Conservation (phyloP, 305 asterid species). For the Ilex paraguariensis region DNA sequence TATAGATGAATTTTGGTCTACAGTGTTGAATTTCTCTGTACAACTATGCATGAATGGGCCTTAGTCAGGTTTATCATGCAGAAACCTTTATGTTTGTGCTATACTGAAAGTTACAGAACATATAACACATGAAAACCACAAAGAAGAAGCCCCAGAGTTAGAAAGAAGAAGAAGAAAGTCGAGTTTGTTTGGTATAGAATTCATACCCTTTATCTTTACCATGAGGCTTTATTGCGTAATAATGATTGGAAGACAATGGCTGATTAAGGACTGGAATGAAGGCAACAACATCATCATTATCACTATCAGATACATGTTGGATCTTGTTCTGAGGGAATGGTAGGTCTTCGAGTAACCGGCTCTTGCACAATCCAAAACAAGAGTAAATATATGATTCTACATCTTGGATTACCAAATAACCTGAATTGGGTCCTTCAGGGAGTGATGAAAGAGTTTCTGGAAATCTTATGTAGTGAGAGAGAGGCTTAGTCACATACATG, state of each 20-base stretch:
- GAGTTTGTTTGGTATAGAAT: background rate
- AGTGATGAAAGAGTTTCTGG: conserved; percentile 7
- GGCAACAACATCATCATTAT: background rate
- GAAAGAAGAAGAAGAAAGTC: background rate
- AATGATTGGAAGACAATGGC: conserved; percentile 19
- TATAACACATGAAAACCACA: no score
- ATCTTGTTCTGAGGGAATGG: conserved; percentile 22
- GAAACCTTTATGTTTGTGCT: no score
- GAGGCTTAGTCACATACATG: conserved; percentile 22
- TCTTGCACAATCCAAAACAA: conserved; percentile 22
- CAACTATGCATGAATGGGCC: no score
- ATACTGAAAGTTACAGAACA: no score
- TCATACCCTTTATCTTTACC: conserved; percentile 1
- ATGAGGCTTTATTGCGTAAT: conserved; percentile 16
- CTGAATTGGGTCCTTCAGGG: conserved; percentile 23
- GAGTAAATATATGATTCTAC: conserved; percentile 14
- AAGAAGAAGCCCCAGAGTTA: background rate
- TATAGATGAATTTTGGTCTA: no score
- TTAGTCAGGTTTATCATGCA: no score
- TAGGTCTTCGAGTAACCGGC: background rate
- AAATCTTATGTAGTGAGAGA: conserved; percentile 10
- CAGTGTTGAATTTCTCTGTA: no score
- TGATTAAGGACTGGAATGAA: conserved; percentile 22
- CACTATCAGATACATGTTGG: background rate
- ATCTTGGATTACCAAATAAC: conserved; percentile 24